These are phyloP conservation scores for Phytophthora pisi DNA, from an alignment of 352 stramenopile genomes.

Conservation along the genomic window DNA sequence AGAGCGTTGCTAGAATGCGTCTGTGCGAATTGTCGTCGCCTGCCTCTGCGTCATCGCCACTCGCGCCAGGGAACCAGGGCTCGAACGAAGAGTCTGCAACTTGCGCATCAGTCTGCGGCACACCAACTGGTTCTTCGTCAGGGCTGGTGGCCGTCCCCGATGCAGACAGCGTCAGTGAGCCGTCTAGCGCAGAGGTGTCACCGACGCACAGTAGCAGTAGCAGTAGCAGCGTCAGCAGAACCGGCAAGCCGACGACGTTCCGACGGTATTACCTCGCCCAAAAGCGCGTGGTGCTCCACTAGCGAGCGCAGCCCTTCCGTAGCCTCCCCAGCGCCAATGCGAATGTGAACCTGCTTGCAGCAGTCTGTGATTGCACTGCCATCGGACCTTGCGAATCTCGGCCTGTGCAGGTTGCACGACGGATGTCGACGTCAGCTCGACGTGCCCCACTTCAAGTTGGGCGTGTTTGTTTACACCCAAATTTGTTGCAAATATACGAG, in stretches of 20 bases:
- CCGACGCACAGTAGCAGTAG: slow-evolving; percentile 23
- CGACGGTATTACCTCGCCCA: slow-evolving; percentile 47
- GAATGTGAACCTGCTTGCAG: slow-evolving; percentile 22
- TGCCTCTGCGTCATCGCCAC: not conserved
- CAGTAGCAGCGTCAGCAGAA: slow-evolving; percentile 16
- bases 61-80: slow-evolving; percentile 7
- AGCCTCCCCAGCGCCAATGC: slow-evolving; percentile 9
- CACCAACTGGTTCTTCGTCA: slow-evolving; percentile 9
- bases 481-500: too few relatives aligned
- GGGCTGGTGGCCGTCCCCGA: slow-evolving; percentile 6
- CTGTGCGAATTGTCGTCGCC: slow-evolving; percentile 13
- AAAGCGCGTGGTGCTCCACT: slow-evolving; percentile 25
- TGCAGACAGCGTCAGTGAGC: slow-evolving; percentile 12
- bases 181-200: slow-evolving; percentile 17
- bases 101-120: slow-evolving; percentile 13
- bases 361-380: slow-evolving; percentile 4
- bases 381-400: not conserved
- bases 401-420: not conserved
- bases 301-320: not conserved
- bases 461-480: slow-evolving; percentile 9
- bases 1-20: slow-evolving; percentile 1
- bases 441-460: slow-evolving; percentile 43
- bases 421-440: slow-evolving; percentile 23
- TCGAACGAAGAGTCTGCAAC: slow-evolving; percentile 10
- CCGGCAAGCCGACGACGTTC: slow-evolving; percentile 31